Evolutionary conservation across 1,139 yeast genomes (phyloP), one percentile per base, ranked within the genome.

Genomic region (Pichia sp.): DNA sequence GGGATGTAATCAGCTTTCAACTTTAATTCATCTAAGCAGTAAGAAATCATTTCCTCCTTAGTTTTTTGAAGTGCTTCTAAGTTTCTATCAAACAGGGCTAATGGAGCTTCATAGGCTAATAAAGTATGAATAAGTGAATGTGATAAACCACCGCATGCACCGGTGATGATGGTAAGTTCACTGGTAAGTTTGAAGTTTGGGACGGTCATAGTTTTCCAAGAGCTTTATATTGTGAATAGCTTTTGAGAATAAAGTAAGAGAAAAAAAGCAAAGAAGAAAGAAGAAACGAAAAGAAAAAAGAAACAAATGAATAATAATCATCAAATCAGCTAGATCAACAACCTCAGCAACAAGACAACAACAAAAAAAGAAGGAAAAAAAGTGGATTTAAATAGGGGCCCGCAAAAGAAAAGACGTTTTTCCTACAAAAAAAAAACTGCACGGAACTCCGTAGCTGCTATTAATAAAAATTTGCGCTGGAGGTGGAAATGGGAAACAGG

Each of bases 121-220:
- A 84, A 70, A 10, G 87, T 87, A 61, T 84, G 77, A 48, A 84
- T 73, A 48, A 86, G 68, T 19, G 85, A 81, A 34, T 82, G 71
- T 3, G 90, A 84, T 60, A 87, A 73, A 25, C 95, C 95, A 49
- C 95, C 95, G 33, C 90, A 83, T 19, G 95, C 95, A 50, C 95
- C 95, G 36, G 95, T 87, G 59, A 87, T 71, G 51, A 87, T 75
- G 45, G 88, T 89, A 53, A 85, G 73, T 67, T 83, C 81, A 52
- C 87, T 87, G 61, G 84, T 90, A 59, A 86, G 75, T 70, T 81
- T 69, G 64, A 74, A 74, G 3, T 66, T 62, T 53, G 79, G 79
- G 34, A 74, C 67, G 11, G 41, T 2, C 41, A 36, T 36, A 7
- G n/a, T 31, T 14, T 31, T 22, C 3, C 16, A 8, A 14, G 19